A percentile compares a stretch with the other conserved stretches of the same genome.
These are phyloP conservation scores for Spergularia azorica DNA, from an alignment of 179 eudicot genomes.

Conservation along the genomic window DNA sequence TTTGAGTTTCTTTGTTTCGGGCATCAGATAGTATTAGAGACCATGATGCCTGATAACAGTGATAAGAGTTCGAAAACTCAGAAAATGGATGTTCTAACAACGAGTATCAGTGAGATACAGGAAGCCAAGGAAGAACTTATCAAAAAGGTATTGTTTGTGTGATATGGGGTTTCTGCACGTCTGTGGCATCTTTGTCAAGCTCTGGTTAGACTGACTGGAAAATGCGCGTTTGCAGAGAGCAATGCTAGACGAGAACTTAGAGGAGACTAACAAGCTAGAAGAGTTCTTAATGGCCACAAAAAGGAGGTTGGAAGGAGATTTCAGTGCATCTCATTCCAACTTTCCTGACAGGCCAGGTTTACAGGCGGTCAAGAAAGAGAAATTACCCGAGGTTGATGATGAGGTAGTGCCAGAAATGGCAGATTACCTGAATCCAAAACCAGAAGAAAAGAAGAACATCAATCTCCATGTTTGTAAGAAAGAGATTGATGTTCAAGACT, in stretches of 20 bases:
- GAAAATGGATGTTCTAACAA: not conserved
- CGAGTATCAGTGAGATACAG: not conserved
- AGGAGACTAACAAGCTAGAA: not conserved
- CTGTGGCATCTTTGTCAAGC: not conserved
- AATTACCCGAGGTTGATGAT: not conserved
- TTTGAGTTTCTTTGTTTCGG: not conserved
- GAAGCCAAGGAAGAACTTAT: not conserved
- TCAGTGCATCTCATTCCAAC: not conserved
- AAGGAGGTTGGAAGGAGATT: not conserved
- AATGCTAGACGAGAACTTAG: constrained; percentile 7
- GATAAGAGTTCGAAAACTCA: not conserved
- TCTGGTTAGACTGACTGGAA: not conserved
- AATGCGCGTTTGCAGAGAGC: not conserved
- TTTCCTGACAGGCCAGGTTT: no score
- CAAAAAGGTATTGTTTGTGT: constrained; percentile 9
- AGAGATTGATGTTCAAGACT: no score
- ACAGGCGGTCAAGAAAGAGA: not conserved
- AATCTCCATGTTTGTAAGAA: not conserved
- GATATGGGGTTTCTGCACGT: no score
- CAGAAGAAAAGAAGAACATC: not conserved
- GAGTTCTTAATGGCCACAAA: not conserved
- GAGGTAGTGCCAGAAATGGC: not conserved
- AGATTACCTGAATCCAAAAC: not conserved
- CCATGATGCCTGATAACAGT: not conserved
- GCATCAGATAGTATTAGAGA: not conserved